Evolutionary conservation across 23 red algal genomes (phyloP).

Genomic region (Gracilariopsis chorda): DNA sequence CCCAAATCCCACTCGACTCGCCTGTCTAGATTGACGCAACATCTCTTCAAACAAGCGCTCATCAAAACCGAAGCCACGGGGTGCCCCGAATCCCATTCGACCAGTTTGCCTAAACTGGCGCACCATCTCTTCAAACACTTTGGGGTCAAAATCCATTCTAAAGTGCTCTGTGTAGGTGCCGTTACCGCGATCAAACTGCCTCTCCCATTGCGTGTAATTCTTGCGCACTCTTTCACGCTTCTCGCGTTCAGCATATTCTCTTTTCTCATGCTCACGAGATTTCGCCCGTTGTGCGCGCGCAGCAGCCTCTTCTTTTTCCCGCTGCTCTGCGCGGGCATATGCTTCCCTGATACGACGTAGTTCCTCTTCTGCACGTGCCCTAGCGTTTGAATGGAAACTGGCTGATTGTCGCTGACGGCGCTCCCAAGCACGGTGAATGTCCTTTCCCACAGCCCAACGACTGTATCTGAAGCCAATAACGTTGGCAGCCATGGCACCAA

Average conservation of each 20-base stretch:
- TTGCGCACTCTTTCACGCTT: neutral
- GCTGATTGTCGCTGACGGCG: constrained; percentile 26
- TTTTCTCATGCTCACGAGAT: neutral
- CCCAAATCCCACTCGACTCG: neutral
- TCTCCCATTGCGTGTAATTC: constrained; percentile 27
- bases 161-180: neutral
- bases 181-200: neutral
- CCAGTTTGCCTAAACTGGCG: neutral
- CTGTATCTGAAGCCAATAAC: constrained; percentile 65
- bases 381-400: neutral
- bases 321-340: neutral
- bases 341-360: neutral
- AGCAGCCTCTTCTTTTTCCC: neutral
- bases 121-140: constrained; percentile 21
- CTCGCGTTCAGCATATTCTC: neutral
- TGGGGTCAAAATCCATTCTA: constrained; percentile 22
- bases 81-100: neutral
- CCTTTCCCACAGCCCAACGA: constrained; percentile 75
- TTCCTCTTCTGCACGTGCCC: neutral
- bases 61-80: constrained; percentile 6
- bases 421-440: constrained; percentile 76
- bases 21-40: neutral
- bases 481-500: constrained; percentile 64
- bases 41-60: constrained; percentile 11
- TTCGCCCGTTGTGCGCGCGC: neutral